Evolutionary conservation across 192 early-diverging fungal species (phyloP).

Genomic region (Dissophora ornata): DNA sequence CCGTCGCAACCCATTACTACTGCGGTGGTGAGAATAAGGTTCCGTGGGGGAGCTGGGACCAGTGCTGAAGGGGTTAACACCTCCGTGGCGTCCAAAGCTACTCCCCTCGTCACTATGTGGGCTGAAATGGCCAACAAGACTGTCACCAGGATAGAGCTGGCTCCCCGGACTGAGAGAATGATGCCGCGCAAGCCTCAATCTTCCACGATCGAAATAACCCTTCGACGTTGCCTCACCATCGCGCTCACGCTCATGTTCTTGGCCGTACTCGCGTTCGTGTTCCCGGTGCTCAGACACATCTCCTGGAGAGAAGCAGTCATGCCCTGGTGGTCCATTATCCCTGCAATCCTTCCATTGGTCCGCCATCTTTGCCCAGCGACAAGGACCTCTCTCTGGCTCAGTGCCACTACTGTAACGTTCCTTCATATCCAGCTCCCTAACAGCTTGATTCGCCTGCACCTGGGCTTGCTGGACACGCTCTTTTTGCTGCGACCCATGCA

Average conservation of each 20-base stretch:
- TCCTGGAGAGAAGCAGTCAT: conserved; percentile 13
- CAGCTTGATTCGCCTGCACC: background rate
- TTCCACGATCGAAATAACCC: conserved; percentile 19
- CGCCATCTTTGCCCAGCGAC: conserved; percentile 38
- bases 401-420: background rate
- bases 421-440: conserved; percentile 18
- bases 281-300: background rate
- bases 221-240: background rate
- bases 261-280: conserved; percentile 1
- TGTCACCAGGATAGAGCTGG: background rate
- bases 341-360: conserved; percentile 39
- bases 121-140: conserved; percentile 1
- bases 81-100: background rate
- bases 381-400: background rate
- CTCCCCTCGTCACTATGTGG: conserved; percentile 11
- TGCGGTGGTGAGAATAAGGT: conserved; percentile 10
- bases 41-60: conserved; percentile 42
- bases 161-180: conserved; percentile 10
- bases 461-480: conserved; percentile 26
- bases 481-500: conserved; percentile 40
- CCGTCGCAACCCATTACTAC: background rate
- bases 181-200: background rate
- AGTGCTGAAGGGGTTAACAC: conserved; percentile 31
- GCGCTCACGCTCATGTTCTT: conserved; percentile 7
- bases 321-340: conserved; percentile 21